A percentile compares a stretch with the other conserved stretches of the same genome.
Evolutionary conservation across 129 eudicot species (phyloP).

Genomic region (Artemisia tridentata): DNA sequence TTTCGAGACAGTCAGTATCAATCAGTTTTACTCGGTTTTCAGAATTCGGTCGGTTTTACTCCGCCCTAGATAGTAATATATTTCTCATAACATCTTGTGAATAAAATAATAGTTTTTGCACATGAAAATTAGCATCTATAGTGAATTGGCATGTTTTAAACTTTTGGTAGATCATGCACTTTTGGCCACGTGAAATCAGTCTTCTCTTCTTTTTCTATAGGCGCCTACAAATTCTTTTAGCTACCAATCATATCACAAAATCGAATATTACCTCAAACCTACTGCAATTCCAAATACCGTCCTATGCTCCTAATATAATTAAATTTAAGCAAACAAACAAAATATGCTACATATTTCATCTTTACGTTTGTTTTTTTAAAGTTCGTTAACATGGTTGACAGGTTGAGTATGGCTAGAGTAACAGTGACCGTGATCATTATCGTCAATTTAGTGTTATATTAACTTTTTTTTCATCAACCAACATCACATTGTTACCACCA

Average conservation of each 20-base stretch:
- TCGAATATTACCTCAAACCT: slow-evolving; percentile 31
- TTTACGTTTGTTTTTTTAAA: background rate
- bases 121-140: slow-evolving; percentile 34
- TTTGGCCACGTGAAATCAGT: slow-evolving; percentile 42
- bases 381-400: no score
- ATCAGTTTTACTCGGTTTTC: no score
- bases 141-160: slow-evolving; percentile 24
- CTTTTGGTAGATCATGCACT: slow-evolving; percentile 40
- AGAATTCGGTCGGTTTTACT: no score
- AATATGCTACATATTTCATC: background rate
- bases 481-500: no score
- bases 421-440: no score
- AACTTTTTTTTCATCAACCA: no score
- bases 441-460: no score
- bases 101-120: slow-evolving; percentile 1
- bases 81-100: background rate
- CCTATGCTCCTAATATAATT: background rate
- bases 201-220: slow-evolving; percentile 26
- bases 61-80: no score
- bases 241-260: slow-evolving; percentile 32
- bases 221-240: slow-evolving; percentile 28
- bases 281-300: slow-evolving; percentile 14
- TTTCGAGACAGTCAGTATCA: no score
- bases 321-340: background rate
- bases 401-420: no score